Conservation (phyloP, 176 grass and related monocot species). For the Sorghum bicolor region Sorghum_bicolor_NCBIv3 NC_012872.2:63382501-63383000, state of each 20-base stretch:
- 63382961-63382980: background rate
- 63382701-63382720: constrained; percentile 87
- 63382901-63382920: background rate
- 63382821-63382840: background rate
- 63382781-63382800: background rate
- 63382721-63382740: constrained; percentile 46
- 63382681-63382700: constrained; percentile 88
- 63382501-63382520: background rate
- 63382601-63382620: background rate
- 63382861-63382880: no score
- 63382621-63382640: constrained; percentile 44
- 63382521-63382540: background rate
- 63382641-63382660: constrained; percentile 93
- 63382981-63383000: background rate
- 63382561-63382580: background rate
- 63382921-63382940: background rate
- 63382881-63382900: no score
- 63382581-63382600: background rate
- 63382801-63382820: background rate
- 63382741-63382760: constrained; percentile 3
- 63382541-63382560: background rate
- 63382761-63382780: constrained; percentile 17
- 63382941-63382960: background rate
- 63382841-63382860: background rate
- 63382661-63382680: constrained; percentile 98